Conservation (phyloP, 2,329 filamentous ascomycete species). For the Coniochaeta sp. region DNA sequence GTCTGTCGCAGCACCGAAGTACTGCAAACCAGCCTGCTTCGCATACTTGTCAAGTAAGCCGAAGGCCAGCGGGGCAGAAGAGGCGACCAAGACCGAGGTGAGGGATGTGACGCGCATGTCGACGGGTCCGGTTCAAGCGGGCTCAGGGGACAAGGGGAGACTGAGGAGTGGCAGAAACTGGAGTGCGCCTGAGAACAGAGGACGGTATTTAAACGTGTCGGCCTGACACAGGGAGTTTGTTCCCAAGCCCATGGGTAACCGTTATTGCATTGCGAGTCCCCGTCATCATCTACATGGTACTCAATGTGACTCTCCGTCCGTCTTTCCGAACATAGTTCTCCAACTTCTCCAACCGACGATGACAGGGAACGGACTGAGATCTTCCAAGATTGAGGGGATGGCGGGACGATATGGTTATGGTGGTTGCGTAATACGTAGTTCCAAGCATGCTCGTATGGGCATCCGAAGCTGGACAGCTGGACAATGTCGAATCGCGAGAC, state of each 20-base stretch:
- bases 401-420: background rate
- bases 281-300: background rate
- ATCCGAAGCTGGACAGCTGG: background rate
- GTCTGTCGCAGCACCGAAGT: conserved; percentile 59
- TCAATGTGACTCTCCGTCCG: background rate
- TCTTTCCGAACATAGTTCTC: background rate
- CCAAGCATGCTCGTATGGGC: background rate
- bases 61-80: conserved; percentile 18
- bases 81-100: conserved; percentile 16
- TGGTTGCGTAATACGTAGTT: background rate
- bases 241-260: background rate
- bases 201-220: background rate
- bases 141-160: background rate
- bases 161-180: background rate
- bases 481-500: background rate
- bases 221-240: background rate
- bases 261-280: background rate
- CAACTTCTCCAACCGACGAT: background rate
- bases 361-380: background rate
- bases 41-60: conserved; percentile 40
- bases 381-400: background rate
- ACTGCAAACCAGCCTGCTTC: conserved; percentile 43
- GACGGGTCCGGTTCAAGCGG: background rate
- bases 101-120: conserved; percentile 10
- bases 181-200: background rate